These are phyloP conservation scores for Diplodia seriata DNA, from an alignment of 2,329 filamentous ascomycete genomes.

Conservation along the genomic window DNA sequence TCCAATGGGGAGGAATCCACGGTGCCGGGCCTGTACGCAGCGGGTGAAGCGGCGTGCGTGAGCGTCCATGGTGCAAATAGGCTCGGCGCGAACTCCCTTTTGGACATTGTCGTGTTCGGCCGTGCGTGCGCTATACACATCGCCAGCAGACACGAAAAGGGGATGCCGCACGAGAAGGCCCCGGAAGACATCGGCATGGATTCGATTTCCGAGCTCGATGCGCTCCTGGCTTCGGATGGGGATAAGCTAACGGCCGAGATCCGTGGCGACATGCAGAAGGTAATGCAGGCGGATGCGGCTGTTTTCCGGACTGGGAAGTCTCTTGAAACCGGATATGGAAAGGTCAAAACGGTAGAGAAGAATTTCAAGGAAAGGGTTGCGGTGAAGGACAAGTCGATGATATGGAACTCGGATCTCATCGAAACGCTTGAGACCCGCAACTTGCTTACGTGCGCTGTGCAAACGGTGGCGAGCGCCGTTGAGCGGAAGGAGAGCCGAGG, in stretches of 20 bases:
- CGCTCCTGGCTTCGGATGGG: conserved; percentile 49
- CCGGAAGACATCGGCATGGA: conserved; percentile 46
- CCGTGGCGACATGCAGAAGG: conserved; percentile 53
- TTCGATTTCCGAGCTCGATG: conserved; percentile 47
- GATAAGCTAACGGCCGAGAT: conserved; percentile 48
- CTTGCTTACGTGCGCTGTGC: conserved; percentile 55
- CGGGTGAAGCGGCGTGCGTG: conserved; percentile 58
- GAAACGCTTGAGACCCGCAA: conserved; percentile 58
- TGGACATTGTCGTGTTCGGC: conserved; percentile 60
- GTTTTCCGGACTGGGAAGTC: conserved; percentile 55
- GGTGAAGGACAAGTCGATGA: conserved; percentile 53
- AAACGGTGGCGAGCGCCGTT: conserved; percentile 55
- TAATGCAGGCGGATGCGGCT: conserved; percentile 56
- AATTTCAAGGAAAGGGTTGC: conserved; percentile 47
- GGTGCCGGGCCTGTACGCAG: conserved; percentile 57
- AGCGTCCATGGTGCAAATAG: conserved; percentile 59
- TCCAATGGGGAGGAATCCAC: conserved; percentile 49
- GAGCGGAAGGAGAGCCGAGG: conserved; percentile 55
- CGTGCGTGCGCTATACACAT: conserved; percentile 55
- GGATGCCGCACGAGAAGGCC: conserved; percentile 44
- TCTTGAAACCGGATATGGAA: conserved; percentile 44
- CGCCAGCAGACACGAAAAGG: conserved; percentile 49
- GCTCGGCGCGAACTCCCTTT: conserved; percentile 57
- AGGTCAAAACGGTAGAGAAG: conserved; percentile 46
- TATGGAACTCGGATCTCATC: conserved; percentile 59